phyloP scores from a whole-genome alignment of 345 rosid genomes.

The Passiflora organensis region DNA sequence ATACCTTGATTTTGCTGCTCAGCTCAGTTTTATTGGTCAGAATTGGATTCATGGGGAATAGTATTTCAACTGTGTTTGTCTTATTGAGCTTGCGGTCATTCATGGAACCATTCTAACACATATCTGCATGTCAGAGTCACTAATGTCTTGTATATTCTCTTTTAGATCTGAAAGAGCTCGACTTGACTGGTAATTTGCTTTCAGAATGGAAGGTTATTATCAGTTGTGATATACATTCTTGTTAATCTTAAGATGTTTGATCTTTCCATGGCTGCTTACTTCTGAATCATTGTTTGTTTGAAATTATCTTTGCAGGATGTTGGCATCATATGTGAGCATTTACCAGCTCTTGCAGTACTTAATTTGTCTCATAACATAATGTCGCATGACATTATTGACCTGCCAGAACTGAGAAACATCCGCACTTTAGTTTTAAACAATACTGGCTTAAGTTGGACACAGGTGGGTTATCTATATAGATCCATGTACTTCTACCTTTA shows the following conservation, averaged over 20 bases:
- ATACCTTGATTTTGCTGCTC: too few relatives aligned
- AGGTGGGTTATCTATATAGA: slow-evolving; percentile 37
- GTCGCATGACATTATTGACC: slow-evolving; percentile 33
- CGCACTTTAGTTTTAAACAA: slow-evolving; percentile 69
- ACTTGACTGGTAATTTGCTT: slow-evolving; percentile 88
- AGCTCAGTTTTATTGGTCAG: too few relatives aligned
- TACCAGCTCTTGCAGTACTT: slow-evolving; percentile 56
- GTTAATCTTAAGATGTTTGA: background rate
- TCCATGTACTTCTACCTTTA: background rate
- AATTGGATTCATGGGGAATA: background rate
- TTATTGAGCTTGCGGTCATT: background rate
- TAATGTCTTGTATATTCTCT: slow-evolving; percentile 14
- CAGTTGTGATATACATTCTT: background rate
- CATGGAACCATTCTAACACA: background rate
- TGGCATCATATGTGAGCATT: slow-evolving; percentile 59
- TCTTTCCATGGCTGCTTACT: background rate
- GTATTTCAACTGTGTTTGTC: background rate
- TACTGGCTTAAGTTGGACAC: slow-evolving; percentile 64
- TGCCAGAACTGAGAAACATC: slow-evolving; percentile 51
- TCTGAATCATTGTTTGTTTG: background rate
- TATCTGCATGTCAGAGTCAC: background rate
- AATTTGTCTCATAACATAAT: slow-evolving; percentile 68
- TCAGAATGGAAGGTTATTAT: slow-evolving; percentile 68
- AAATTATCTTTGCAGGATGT: slow-evolving; percentile 48
- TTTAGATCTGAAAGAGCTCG: slow-evolving; percentile 73